Evolutionary conservation across 2,329 filamentous ascomycete species (phyloP).

Genomic region (Penicillium paneum): DNA sequence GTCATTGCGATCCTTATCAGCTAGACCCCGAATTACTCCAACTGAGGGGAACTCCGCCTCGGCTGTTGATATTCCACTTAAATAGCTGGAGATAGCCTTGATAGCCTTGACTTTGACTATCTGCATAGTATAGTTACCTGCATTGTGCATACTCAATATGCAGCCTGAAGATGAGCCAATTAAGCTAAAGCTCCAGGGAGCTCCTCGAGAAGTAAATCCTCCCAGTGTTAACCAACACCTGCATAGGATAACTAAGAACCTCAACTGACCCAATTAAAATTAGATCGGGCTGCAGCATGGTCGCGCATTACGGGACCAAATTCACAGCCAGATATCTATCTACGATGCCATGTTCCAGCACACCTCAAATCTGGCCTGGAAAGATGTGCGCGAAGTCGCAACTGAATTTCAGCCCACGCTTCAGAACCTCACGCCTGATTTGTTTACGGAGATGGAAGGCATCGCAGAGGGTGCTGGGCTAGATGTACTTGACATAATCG

Average conservation of each 20-base stretch:
- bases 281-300: conserved; percentile 53
- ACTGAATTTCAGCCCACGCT: conserved; percentile 49
- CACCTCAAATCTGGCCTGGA: conserved; percentile 49
- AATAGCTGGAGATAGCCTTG: not conserved
- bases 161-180: conserved; percentile 18
- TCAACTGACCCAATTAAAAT: not conserved
- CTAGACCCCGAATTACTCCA: conserved; percentile 21
- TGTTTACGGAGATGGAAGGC: conserved; percentile 50
- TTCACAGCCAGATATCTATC: conserved; percentile 46
- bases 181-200: conserved; percentile 25
- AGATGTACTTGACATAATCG: conserved; percentile 53
- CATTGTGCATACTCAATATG: conserved; percentile 45
- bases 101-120: not conserved
- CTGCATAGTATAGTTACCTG: not conserved
- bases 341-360: conserved; percentile 49
- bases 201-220: conserved; percentile 26
- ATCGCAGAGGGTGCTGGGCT: conserved; percentile 53
- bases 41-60: conserved; percentile 7
- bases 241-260: too few species aligned
- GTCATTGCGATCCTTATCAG: conserved; percentile 15
- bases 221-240: not conserved
- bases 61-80: not conserved
- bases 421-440: conserved; percentile 33
- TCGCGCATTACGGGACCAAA: conserved; percentile 36
- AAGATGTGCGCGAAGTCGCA: conserved; percentile 46